phyloP scores from a whole-genome alignment of 208 protist genomes.

The Leishmania lainsoni region DNA sequence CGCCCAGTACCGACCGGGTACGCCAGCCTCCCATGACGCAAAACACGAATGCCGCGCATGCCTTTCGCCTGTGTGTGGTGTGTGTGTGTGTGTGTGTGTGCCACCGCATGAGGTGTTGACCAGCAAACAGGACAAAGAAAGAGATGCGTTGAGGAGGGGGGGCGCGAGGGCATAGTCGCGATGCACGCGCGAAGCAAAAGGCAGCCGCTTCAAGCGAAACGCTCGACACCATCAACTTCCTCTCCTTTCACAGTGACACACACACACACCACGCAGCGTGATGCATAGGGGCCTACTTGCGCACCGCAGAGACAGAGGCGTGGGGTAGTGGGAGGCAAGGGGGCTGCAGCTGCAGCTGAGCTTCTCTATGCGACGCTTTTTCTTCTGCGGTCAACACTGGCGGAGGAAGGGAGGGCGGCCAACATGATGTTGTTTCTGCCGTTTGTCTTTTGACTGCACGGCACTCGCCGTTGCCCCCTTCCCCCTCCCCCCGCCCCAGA shows the following conservation, averaged over 20 bases:
- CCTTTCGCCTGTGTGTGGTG: not conserved
- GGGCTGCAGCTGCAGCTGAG: no score
- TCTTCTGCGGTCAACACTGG: no score
- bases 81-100: no score
- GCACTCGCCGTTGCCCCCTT: no score
- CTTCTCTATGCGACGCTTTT: no score
- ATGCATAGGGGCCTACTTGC: not conserved
- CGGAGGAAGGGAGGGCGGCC: not conserved
- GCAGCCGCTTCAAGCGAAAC: not conserved
- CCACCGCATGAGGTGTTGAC: not conserved
- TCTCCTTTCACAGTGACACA: not conserved
- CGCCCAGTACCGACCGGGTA: constrained; percentile 64
- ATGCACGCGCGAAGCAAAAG: not conserved
- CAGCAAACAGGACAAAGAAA: no score
- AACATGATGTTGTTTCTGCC: not conserved
- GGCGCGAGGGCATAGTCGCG: not conserved
- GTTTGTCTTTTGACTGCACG: not conserved
- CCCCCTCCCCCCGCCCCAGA: not conserved
- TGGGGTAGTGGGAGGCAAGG: not conserved
- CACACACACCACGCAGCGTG: not conserved
- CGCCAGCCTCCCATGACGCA: constrained; percentile 62
- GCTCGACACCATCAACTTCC: not conserved
- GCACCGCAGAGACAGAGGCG: not conserved
- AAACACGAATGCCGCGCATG: constrained; percentile 44
- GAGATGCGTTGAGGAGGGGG: not conserved